phyloP scores from a whole-genome alignment of 2,329 filamentous ascomycete species.

The Tolypocladium paradoxum region DNA sequence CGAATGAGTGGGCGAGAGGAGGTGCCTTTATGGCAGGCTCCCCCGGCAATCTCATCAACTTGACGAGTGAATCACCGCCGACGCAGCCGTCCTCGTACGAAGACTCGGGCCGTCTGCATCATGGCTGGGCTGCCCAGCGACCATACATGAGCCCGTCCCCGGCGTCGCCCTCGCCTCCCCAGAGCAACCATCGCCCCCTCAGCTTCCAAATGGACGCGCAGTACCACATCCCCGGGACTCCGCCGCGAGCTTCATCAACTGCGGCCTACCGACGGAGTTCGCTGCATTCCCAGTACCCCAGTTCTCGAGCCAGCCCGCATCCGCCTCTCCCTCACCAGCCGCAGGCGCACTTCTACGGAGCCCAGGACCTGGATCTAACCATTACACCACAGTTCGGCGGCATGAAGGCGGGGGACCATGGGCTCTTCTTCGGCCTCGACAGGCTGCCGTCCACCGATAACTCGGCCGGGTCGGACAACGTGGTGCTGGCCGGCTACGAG shows the following conservation, averaged over 20 bases:
- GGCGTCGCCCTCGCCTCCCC: conserved; percentile 29
- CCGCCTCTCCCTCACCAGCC: conserved; percentile 65
- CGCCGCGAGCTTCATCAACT: conserved; percentile 21
- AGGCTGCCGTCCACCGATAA: conserved; percentile 41
- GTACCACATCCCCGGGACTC: conserved; percentile 29
- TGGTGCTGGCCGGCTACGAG: conserved; percentile 68
- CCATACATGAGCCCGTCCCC: conserved; percentile 33
- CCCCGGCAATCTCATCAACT: conserved; percentile 41
- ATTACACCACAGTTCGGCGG: conserved; percentile 43
- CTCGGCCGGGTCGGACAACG: conserved; percentile 42
- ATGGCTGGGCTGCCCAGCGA: conserved; percentile 35
- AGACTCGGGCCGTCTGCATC: conserved; percentile 30
- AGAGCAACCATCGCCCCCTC: conserved; percentile 31
- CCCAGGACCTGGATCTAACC: conserved; percentile 65
- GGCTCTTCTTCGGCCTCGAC: conserved; percentile 77
- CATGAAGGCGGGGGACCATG: conserved; percentile 53
- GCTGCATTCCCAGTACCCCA: conserved; percentile 38
- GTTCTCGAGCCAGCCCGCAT: conserved; percentile 33
- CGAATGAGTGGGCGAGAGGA: conserved; percentile 33
- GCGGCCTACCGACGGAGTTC: conserved; percentile 33
- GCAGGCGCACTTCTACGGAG: conserved; percentile 67
- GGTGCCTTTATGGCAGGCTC: conserved; percentile 31
- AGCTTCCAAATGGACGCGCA: conserved; percentile 44
- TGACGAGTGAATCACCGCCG: conserved; percentile 41
- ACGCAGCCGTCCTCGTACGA: conserved; percentile 43